Evolutionary conservation across 164 flowering plant species (phyloP).

Genomic region (Aristolochia californica): DNA sequence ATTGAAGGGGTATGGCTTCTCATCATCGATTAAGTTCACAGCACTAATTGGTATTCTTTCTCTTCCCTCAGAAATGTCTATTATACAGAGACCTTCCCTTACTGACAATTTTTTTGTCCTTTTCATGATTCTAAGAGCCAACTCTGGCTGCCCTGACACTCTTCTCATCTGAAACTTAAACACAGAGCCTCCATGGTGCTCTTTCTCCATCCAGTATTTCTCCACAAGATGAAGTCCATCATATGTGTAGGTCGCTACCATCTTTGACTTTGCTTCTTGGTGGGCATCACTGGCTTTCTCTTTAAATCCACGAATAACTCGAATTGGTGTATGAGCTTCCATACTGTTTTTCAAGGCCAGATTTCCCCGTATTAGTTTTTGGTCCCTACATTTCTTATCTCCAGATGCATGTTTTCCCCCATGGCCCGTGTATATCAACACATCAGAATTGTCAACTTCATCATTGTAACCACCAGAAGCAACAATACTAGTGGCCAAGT

Average conservation of each 20-base stretch:
- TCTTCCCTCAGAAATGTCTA: constrained; percentile 55
- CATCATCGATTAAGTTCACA: constrained; percentile 54
- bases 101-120: constrained; percentile 30
- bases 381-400: constrained; percentile 48
- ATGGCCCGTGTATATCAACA: constrained; percentile 57
- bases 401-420: constrained; percentile 50
- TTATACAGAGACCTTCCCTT: constrained; percentile 44
- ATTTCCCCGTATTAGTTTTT: constrained; percentile 72
- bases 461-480: constrained; percentile 70
- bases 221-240: constrained; percentile 71
- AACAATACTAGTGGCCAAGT: constrained; percentile 64
- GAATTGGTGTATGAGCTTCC: constrained; percentile 35
- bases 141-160: constrained; percentile 70
- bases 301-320: constrained; percentile 71
- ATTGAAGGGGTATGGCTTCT: constrained; percentile 44
- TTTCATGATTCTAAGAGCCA: constrained; percentile 47
- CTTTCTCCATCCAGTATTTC: constrained; percentile 39
- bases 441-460: constrained; percentile 32
- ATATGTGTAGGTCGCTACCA: constrained; percentile 38
- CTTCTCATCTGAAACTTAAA: constrained; percentile 57
- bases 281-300: constrained; percentile 23
- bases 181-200: constrained; percentile 41
- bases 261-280: constrained; percentile 20
- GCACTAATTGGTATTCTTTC: constrained; percentile 55
- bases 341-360: constrained; percentile 57